Conservation (phyloP, 345 rosid species). For the Gossypium anomalum region DNA sequence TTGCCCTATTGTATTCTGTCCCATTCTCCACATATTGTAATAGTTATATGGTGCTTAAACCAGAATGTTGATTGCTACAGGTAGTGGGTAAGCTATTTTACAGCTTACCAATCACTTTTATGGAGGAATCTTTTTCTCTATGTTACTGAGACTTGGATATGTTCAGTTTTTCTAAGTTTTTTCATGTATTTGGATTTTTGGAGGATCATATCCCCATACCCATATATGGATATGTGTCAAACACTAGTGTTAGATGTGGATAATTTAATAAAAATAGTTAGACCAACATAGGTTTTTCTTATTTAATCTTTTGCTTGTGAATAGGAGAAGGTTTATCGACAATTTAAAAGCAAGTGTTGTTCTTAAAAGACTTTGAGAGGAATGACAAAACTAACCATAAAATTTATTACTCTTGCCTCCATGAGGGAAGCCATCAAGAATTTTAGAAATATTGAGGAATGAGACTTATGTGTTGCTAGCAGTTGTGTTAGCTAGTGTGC, state of each 20-base stretch:
- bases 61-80: constrained; percentile 21
- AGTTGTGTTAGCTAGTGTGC: too few species aligned
- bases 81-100: constrained; percentile 29
- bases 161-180: too few species aligned
- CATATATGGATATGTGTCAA: too few species aligned
- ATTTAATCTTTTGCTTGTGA: constrained; percentile 5
- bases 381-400: constrained; percentile 43
- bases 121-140: neutral
- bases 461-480: too few species aligned
- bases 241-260: too few species aligned
- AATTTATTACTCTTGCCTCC: constrained; percentile 40
- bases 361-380: constrained; percentile 47
- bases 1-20: too few species aligned
- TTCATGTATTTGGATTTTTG: too few species aligned
- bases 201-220: too few species aligned
- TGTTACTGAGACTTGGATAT: too few species aligned
- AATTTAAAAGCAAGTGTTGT: constrained; percentile 55
- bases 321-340: constrained; percentile 61
- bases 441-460: constrained; percentile 28
- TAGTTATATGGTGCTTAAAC: constrained; percentile 52
- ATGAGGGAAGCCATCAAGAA: constrained; percentile 48
- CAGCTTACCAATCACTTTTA: constrained; percentile 1
- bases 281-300: too few species aligned
- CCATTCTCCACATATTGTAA: neutral
- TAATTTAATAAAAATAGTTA: too few species aligned